Evolutionary conservation across 2,329 filamentous ascomycete species (phyloP), one percentile per base, ranked within the genome.

Genomic region (Verruconis gallopava): DNA sequence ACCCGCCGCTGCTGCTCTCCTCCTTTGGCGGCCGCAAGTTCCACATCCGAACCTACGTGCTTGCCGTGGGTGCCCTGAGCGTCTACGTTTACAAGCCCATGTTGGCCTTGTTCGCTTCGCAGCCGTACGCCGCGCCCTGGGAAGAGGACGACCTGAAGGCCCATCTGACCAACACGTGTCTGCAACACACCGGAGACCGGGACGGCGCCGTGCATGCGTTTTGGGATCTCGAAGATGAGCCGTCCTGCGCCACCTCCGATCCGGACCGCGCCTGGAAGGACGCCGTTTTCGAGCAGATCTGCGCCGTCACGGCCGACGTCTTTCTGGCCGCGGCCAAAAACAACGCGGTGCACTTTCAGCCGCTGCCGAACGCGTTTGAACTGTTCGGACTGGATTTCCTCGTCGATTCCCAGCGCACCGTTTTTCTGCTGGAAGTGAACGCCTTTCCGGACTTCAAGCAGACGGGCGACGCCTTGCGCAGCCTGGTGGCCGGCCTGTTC

Each of bases 371-470:
- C 57, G 84, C 81, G 0, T 96, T 96, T 56, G 91, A 98, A 65
- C 67, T 93, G 5, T 98, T 83, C 57, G 91, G 91, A 0, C 61
- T 96, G 33, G 91, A 98, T 58, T 98, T 91, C 56, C 60, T 98
- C 53, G 78, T 95, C 6, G 84, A 86, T 53, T 69, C 57, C 0
- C 53, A 58, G 5, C 79, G 76, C 0, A 68, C 54, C 3, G 73
- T 77, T 3, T 95, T 79, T 77, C 58, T 98, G 53, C 65, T 98
- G 44, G 91, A 98, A 65, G 75, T 93, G 21, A 98, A 98, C 65
- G 85, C 89, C 0, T 98, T 93, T 62, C 91, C 91, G 6, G 91
- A 98, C 64, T 96, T 96, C 56, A 78, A 74, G 55, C 89, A 96
- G 73, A 94, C 86, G 13, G 91, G 91, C 0, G 71, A 72, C 5